These are phyloP conservation scores for Penicillium aurantiogriseum DNA, from an alignment of 2,329 filamentous ascomycete species.

Conservation along the genomic window DNA sequence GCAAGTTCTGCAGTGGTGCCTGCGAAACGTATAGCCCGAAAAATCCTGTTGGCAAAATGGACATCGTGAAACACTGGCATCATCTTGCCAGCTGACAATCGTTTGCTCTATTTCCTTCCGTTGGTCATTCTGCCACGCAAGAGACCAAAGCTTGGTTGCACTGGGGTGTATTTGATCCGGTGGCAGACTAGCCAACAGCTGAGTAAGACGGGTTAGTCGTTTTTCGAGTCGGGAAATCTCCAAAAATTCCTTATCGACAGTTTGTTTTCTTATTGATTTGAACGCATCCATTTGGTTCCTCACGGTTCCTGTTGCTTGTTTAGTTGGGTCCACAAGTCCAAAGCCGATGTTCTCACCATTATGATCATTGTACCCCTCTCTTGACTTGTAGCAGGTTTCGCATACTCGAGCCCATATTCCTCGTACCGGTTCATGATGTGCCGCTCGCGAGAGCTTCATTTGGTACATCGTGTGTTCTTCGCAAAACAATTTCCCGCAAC, in stretches of 20 bases:
- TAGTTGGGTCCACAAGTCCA: not conserved
- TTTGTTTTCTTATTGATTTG: slow-evolving; percentile 66
- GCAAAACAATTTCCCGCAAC: slow-evolving; percentile 90
- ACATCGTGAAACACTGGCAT: slow-evolving; percentile 73
- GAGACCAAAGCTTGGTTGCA: slow-evolving; percentile 47
- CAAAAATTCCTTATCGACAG: slow-evolving; percentile 78
- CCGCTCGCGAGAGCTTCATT: slow-evolving; percentile 91
- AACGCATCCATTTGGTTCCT: slow-evolving; percentile 74
- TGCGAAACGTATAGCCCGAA: slow-evolving; percentile 83
- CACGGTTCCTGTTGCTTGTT: slow-evolving; percentile 51
- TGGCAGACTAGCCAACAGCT: slow-evolving; percentile 73
- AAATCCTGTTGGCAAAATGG: slow-evolving; percentile 97
- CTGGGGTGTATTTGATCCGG: slow-evolving; percentile 60
- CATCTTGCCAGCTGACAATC: slow-evolving; percentile 93
- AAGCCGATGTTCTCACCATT: slow-evolving; percentile 46
- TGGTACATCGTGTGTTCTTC: slow-evolving; percentile 99
- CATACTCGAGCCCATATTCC: slow-evolving; percentile 94
- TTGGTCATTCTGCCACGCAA: slow-evolving; percentile 69
- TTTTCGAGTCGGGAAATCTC: slow-evolving; percentile 91
- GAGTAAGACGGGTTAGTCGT: slow-evolving; percentile 83
- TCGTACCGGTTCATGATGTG: slow-evolving; percentile 82
- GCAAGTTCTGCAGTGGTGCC: slow-evolving; percentile 93
- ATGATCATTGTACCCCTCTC: slow-evolving; percentile 92
- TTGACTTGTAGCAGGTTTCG: slow-evolving; percentile 98
- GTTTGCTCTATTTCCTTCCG: slow-evolving; percentile 84